These are phyloP conservation scores for Hymenoscyphus albidus DNA, from an alignment of 2,329 filamentous ascomycete species.

Conservation along the genomic window DNA sequence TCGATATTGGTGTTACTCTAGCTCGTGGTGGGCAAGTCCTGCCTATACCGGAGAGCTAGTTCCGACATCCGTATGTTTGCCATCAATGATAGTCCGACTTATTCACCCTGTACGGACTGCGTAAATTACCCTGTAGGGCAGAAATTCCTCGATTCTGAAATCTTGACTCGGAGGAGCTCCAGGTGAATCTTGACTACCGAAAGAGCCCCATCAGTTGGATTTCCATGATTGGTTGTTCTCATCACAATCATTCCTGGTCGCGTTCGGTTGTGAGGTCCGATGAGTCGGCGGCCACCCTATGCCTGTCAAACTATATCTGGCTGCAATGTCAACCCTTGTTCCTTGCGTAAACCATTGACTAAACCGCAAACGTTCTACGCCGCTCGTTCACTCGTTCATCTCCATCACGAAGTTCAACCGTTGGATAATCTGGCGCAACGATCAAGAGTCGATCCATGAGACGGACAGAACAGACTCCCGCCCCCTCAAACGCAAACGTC, in stretches of 20 bases:
- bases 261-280: neutral
- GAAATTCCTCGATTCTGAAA: neutral
- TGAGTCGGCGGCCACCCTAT: neutral
- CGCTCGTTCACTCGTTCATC: neutral
- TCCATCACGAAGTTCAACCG: neutral
- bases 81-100: neutral
- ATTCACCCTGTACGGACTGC: neutral
- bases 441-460: neutral
- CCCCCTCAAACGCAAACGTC: neutral
- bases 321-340: neutral
- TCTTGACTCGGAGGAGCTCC: neutral
- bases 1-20: neutral
- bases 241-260: neutral
- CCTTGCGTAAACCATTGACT: neutral
- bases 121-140: neutral
- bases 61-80: neutral
- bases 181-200: neutral
- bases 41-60: neutral
- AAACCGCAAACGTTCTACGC: neutral
- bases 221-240: neutral
- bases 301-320: constrained; percentile 1
- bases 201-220: neutral
- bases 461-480: constrained; percentile 3
- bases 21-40: constrained; percentile 3
- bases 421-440: neutral